A percentile compares a stretch with the other conserved stretches of the same genome.
Conservation (phyloP, 2,329 filamentous ascomycete genomes). For the Trichoderma atroviride region DNA sequence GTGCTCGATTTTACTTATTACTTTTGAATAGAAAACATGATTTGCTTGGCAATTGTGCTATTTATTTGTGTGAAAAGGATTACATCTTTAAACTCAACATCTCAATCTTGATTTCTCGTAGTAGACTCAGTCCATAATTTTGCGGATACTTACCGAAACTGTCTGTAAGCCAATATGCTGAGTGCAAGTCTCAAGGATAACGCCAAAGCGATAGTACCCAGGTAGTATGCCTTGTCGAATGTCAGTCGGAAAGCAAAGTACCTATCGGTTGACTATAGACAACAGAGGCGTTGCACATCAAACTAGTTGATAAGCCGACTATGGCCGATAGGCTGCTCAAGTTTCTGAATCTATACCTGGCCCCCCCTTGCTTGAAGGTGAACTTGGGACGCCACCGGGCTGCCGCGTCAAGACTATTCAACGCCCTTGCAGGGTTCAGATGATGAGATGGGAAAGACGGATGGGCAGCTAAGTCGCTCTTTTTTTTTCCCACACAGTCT, state of each 20-base stretch:
- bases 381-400: not conserved
- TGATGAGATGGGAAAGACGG: not conserved
- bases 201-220: not conserved
- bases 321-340: not conserved
- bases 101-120: not conserved
- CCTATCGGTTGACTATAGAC: not conserved
- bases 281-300: not conserved
- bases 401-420: not conserved
- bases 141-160: not conserved
- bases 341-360: not conserved
- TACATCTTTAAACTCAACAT: not conserved
- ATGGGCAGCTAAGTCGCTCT: not conserved
- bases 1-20: conserved; percentile 26
- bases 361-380: not conserved
- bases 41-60: not conserved
- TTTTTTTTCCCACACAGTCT: not conserved
- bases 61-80: too few relatives aligned
- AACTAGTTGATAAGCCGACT: not conserved
- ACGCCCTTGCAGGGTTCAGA: not conserved
- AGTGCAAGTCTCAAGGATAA: not conserved
- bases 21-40: conserved; percentile 35
- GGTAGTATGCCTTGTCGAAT: not conserved
- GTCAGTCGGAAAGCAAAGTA: not conserved
- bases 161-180: not conserved
- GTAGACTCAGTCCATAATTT: too few relatives aligned